Base-by-base conservation (phyloP, 2,329 filamentous ascomycete species). In the Pyrenophora seminiperda region DNA sequence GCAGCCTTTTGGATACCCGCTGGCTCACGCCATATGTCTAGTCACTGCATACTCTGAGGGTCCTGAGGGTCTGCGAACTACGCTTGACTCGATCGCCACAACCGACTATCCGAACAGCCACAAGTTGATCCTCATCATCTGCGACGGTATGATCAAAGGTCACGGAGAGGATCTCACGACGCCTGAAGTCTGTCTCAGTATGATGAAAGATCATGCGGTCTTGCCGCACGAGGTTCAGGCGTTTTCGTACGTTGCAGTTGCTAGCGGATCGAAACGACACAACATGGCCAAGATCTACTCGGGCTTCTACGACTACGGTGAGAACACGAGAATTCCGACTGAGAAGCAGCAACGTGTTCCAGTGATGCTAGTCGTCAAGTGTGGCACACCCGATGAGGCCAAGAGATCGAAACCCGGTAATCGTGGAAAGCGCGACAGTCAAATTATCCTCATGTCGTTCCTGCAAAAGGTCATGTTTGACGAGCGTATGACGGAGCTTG, bases 391-490 rank as follows among this genome's bases (percentile, higher is more conserved):
- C 1, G 90, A 91, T 47, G 94, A 99, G 76, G 82, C 85, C 24
- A 80, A 75, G 32, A 88, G 88, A 64, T 82, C 88, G 49, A 99
- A 99, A 76, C 91, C 95, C 10, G 94, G 94, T 65, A 99, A 99
- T 76, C 86, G 94, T 76, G 95, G 94, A 75, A 99, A 99, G 81
- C 90, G 94, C 72, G 94, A 99, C 81, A 96, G 91, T 79, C 94
- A 99, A 75, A 97, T 99, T 68, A 94, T 99, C 63, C 82, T 99
- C 61, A 99, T 99, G 94, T 97, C 92, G 4, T 99, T 99, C 82
- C 79, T 99, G 62, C 94, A 99, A 72, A 99, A 99, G 79, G 94
- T 99, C 70, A 99, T 99, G 94, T 99, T 99, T 67, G 94, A 99
- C 72, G 95, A 99, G 77, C 89, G 94, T 55, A 99, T 99, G 94